Evolutionary conservation across 176 grass and related monocot genomes (phyloP), one percentile per base, ranked within the genome.

Genomic region (Bolboschoenus planiculmis): DNA sequence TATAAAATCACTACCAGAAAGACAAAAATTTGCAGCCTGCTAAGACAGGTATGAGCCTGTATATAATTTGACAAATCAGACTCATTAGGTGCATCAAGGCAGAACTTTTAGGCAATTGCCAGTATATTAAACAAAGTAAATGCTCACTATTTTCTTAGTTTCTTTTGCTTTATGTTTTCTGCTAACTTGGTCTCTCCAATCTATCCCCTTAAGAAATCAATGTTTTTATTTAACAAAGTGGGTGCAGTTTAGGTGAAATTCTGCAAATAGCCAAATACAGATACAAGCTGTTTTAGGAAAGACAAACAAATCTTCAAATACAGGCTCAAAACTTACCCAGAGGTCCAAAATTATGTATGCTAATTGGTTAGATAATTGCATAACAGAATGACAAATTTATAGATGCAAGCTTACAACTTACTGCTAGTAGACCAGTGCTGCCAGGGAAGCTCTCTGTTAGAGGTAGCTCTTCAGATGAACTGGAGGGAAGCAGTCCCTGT

Each of bases 371-470:
- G 2, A 82, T 24, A 31, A 36, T 70, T 72, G 51, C 57, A 68
- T 20, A 79, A 85, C 62, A 58, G 15, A 70, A 31, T 76, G 44
- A 31, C 39, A 76, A 42, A 64, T 62, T 64, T 46, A 44, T 16
- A 64, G 42, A 29, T 62, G 56, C 79, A 64, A 81, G 11, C 64
- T 78, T 64, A 83, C 11, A 86, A 81, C 92, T 93, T 90, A 98
- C 96, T 88, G 92, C 85, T 78, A 93, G 54, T 34, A 95, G 91
- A 62, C 82, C 83, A 13, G 89, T 90, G 63, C 78, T 91, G 47
- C 96, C 93, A 47, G 91, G 96, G 89, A 99, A 99, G 56, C 87
- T 90, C 7, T 99, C 89, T 57, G 79, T 87, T 74, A 93, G 78
- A 64, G 96, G 92, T 50, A 99, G 83, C 84, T 99, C 96, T 89